phyloP scores from a whole-genome alignment of 345 rosid genomes.

The Eucalyptus sp. region DNA sequence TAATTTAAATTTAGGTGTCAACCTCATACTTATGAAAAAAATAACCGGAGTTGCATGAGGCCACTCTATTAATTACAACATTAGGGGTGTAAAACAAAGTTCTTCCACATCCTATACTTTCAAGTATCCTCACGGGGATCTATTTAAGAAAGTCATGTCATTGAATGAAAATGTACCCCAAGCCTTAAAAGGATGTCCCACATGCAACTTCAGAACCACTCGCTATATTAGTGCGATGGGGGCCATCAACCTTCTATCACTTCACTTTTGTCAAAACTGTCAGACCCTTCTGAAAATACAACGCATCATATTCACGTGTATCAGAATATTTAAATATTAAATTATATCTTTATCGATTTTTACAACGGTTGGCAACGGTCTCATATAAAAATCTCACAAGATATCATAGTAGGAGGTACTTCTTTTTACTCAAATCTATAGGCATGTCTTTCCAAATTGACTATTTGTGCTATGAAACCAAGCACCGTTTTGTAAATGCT shows the following conservation, averaged over 20 bases:
- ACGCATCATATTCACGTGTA: accelerated
- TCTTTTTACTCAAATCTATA: not conserved
- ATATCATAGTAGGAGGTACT: no score
- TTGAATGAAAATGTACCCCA: not conserved
- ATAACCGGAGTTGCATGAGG: not conserved
- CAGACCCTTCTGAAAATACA: accelerated
- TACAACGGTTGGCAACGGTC: accelerated
- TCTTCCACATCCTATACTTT: not conserved
- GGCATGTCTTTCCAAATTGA: not conserved
- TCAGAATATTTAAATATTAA: no score
- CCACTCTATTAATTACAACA: not conserved
- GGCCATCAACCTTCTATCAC: not conserved
- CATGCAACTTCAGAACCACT: not conserved
- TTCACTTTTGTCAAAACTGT: not conserved
- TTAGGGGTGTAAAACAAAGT: not conserved
- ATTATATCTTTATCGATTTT: no score
- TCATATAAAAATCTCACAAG: not conserved
- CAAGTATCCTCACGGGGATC: not conserved
- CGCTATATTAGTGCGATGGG: not conserved
- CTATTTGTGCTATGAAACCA: no score
- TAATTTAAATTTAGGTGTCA: no score
- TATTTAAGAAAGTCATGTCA: not conserved
- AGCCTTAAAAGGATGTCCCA: not conserved
- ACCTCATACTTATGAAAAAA: no score
- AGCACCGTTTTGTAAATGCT: not conserved